phyloP scores from a whole-genome alignment of 345 rosid species.

The Pugionium dolabratum region DNA sequence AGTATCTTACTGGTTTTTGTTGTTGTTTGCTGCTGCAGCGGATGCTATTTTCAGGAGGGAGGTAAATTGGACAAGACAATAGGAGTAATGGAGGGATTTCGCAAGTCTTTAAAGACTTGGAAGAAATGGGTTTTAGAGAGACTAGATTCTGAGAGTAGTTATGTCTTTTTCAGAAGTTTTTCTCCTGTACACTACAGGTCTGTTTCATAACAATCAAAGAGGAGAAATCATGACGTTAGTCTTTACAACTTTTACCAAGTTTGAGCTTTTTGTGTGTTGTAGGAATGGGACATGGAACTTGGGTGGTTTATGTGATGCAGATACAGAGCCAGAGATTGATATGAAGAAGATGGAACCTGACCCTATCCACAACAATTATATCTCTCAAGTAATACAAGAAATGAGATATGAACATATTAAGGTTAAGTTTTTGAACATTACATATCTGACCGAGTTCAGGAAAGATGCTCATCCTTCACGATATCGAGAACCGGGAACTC shows the following conservation, averaged over 20 bases:
- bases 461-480: conserved; percentile 75
- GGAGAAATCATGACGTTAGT: background rate
- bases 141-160: conserved; percentile 50
- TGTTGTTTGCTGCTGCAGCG: conserved; percentile 47
- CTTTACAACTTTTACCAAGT: conserved; percentile 14
- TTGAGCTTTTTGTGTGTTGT: conserved; percentile 33
- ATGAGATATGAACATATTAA: conserved; percentile 49
- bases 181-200: conserved; percentile 86
- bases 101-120: conserved; percentile 63
- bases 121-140: conserved; percentile 57
- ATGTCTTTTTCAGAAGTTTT: conserved; percentile 70
- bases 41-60: conserved; percentile 67
- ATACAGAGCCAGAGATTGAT: conserved; percentile 56
- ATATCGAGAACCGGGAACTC: conserved; percentile 71
- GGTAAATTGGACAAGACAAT: conserved; percentile 58
- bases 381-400: conserved; percentile 50
- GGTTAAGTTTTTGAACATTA: conserved; percentile 67
- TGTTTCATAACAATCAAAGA: conserved; percentile 13
- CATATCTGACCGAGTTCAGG: conserved; percentile 68
- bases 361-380: conserved; percentile 54
- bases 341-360: conserved; percentile 50
- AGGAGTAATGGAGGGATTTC: conserved; percentile 66
- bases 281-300: conserved; percentile 74
- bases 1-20: background rate
- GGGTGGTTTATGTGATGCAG: conserved; percentile 68